Base-by-base conservation (phyloP, 2,329 filamentous ascomycete species). In the Gaeumannomyces tritici region DNA sequence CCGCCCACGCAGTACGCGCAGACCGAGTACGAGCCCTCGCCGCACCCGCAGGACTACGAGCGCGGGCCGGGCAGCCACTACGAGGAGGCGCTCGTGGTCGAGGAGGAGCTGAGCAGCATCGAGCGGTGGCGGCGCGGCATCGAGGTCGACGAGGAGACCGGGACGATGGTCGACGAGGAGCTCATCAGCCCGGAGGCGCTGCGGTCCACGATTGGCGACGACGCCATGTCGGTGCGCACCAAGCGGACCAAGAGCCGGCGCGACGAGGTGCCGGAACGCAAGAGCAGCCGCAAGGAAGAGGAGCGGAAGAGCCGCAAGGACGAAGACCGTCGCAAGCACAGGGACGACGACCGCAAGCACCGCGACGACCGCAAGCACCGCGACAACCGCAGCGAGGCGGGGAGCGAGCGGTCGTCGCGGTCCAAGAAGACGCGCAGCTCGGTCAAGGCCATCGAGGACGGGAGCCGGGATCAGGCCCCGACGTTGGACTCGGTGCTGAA, bases 51-150 rank as follows among this genome's bases (percentile, higher is more conserved):
- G 18, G 42, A 61, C 21, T 35, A 26, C 24, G 63, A 54, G 13
- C 59, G 47, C 18, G 47, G 59, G 9, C 27, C 28, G 27, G 60
- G 64, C 21, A 63, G 59, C 26, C 64, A 74, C 56, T 75, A 79
- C 55, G 81, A 86, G 60, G 83, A 86, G 69, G 82, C 83, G 0
- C 73, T 85, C n/a, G 75, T 85, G 2, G 68, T 85, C 18, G 80
- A 84, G 63, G 81, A 85, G 64, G 82, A 85, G 66, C 72, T 86
- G 26, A 84, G 82, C 73, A 76, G 76, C 26, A 86, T 86, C 58
- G 83, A 86, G 70, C 76, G 74, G 0, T 86, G 83, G 83, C 76
- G 82, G 9, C 74, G 83, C n/a, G 83, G 83, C 31, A 84, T 85
- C 65, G 75, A 72, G 33, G 78, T 76, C 60, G 79, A 77, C 31